Conservation (phyloP, 768 basidiomycete species). For the Suillus luteus region DNA sequence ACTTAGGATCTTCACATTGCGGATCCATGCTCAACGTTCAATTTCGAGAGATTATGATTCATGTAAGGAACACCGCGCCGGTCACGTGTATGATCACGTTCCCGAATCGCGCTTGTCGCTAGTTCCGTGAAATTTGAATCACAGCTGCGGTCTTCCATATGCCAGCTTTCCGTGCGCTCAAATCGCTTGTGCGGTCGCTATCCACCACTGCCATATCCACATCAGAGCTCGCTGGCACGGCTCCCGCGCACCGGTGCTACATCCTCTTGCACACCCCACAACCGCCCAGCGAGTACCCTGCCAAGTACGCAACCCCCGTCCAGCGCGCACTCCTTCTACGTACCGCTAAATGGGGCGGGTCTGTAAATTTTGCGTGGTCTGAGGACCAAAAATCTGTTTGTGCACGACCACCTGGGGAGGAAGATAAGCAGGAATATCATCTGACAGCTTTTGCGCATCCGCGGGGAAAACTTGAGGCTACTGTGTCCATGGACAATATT, state of each 20-base stretch:
- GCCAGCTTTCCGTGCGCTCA: conserved; percentile 6
- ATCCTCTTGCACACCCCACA: conserved; percentile 54
- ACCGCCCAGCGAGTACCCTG: conserved; percentile 52
- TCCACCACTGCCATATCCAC: neutral
- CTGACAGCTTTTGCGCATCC: conserved; percentile 55
- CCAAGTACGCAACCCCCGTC: conserved; percentile 48
- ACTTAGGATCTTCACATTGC: no score
- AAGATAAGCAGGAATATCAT: conserved; percentile 27
- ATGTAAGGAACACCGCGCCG: no score
- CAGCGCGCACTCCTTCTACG: conserved; percentile 51
- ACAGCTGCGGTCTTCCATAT: neutral
- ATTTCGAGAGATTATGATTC: no score
- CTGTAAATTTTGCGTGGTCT: conserved; percentile 65
- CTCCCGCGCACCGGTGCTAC: conserved; percentile 51
- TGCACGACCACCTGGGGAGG: conserved; percentile 19
- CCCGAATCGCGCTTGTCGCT: neutral
- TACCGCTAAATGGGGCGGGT: conserved; percentile 48
- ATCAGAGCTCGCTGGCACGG: conserved; percentile 49
- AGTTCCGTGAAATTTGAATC: neutral
- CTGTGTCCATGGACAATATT: conserved; percentile 50
- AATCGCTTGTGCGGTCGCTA: neutral
- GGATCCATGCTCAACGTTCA: no score
- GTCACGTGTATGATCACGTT: conserved; percentile 4
- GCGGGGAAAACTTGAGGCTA: conserved; percentile 49
- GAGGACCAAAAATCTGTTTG: conserved; percentile 26